Evolutionary conservation across 106 monocot genomes (phyloP).

Genomic region (Phalaenopsis equestris): DNA sequence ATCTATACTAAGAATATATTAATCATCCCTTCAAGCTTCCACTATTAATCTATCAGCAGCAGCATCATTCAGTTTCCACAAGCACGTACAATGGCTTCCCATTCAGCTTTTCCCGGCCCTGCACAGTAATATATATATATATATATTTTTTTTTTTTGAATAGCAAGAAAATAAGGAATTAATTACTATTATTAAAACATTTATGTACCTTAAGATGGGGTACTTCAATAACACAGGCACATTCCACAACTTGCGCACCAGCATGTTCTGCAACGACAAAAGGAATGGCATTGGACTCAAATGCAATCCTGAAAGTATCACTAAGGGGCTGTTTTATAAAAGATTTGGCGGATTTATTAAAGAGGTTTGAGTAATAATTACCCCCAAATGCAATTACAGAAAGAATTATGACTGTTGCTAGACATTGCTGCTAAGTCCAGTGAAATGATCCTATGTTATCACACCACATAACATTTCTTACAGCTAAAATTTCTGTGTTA

Average conservation of each 20-base stretch:
- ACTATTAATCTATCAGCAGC: not conserved
- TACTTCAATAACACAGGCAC: constrained; percentile 24
- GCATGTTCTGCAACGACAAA: constrained; percentile 12
- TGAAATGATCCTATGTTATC: too few relatives aligned
- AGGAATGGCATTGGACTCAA: not conserved
- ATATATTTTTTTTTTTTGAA: not conserved
- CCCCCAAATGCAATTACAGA: not conserved
- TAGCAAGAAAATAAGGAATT: not conserved
- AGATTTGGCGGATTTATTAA: too few relatives aligned
- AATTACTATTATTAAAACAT: not conserved
- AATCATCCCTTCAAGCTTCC: not conserved
- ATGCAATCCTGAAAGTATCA: too few relatives aligned
- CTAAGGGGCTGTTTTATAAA: too few relatives aligned
- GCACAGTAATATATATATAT: not conserved
- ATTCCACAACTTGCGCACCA: constrained; percentile 25
- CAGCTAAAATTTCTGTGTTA: too few relatives aligned
- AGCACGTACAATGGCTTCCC: constrained; percentile 5
- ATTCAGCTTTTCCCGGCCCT: constrained; percentile 7
- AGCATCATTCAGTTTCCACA: constrained; percentile 8
- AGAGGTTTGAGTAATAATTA: too few relatives aligned
- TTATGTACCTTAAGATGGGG: constrained; percentile 22
- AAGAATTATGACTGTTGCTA: not conserved
- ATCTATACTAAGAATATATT: not conserved
- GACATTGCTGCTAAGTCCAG: too few relatives aligned
- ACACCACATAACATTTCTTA: too few relatives aligned